Evolutionary conservation across 495 filamentous ascomycete species (phyloP).

Genomic region (Xylaria sp.): DNA sequence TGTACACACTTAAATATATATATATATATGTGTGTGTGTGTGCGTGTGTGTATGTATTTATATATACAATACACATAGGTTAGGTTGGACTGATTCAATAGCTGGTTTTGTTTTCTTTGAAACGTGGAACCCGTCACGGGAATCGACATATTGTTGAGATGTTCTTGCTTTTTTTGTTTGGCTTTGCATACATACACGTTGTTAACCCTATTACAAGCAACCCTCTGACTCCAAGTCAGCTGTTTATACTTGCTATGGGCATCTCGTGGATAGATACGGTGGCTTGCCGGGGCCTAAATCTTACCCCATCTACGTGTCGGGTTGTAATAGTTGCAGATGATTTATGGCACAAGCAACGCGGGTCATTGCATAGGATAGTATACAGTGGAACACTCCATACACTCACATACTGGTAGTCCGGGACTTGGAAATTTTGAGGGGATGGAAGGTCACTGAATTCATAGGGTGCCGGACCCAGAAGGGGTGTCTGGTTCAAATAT

Average conservation of each 20-base stretch:
- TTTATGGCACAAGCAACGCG: background rate
- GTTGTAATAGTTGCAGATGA: background rate
- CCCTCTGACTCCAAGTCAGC: conserved; percentile 1
- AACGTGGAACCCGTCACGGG: conserved; percentile 24
- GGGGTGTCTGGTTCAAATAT: conserved; percentile 6
- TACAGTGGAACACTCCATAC: background rate
- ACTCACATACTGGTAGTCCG: background rate
- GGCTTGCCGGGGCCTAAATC: background rate
- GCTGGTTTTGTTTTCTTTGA: background rate
- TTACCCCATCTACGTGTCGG: conserved; percentile 18
- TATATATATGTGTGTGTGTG: too few species aligned
- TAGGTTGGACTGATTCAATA: background rate
- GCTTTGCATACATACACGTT: conserved; percentile 23
- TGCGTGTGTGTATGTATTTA: too few species aligned
- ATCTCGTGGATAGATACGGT: conserved; percentile 3
- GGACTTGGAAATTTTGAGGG: background rate
- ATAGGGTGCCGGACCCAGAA: conserved; percentile 6
- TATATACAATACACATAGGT: too few species aligned
- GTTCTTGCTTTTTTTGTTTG: conserved; percentile 1
- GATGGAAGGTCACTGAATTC: background rate
- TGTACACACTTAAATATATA: background rate
- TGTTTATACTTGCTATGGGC: background rate
- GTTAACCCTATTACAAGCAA: background rate
- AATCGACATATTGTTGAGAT: background rate
- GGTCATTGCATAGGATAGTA: background rate